phyloP scores from a whole-genome alignment of 2,329 filamentous ascomycete species.

The Fusarium sarcochroum region DNA sequence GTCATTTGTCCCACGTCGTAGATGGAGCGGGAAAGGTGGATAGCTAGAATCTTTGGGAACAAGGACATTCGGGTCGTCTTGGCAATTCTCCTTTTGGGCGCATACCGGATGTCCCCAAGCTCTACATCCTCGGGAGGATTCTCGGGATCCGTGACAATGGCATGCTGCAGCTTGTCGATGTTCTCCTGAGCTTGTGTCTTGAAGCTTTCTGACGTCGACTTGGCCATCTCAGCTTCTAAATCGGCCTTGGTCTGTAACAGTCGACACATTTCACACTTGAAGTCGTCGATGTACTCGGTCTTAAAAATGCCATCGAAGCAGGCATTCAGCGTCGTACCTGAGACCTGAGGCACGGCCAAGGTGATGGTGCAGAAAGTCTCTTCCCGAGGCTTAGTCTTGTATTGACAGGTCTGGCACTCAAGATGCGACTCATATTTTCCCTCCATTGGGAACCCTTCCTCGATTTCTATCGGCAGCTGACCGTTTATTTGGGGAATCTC shows the following conservation, averaged over 20 bases:
- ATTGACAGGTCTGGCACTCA: constrained; percentile 90
- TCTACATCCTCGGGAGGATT: constrained; percentile 77
- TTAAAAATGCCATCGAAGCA: constrained; percentile 97
- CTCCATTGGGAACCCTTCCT: constrained; percentile 90
- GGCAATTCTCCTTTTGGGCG: constrained; percentile 86
- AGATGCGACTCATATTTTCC: constrained; percentile 95
- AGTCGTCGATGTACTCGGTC: constrained; percentile 96
- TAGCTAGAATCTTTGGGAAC: constrained; percentile 90
- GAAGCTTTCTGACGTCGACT: constrained; percentile 66
- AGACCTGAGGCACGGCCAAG: constrained; percentile 87
- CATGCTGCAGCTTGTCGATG: constrained; percentile 75
- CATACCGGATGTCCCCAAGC: constrained; percentile 80
- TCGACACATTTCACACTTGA: constrained; percentile 93
- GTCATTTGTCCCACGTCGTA: constrained; percentile 84
- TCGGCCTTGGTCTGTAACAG: constrained; percentile 82
- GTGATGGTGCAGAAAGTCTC: constrained; percentile 94
- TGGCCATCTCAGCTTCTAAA: constrained; percentile 72
- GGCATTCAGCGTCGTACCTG: constrained; percentile 82
- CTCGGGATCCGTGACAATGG: constrained; percentile 87
- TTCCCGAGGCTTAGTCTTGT: constrained; percentile 86
- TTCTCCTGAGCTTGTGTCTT: constrained; percentile 67
- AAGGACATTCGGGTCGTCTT: constrained; percentile 88
- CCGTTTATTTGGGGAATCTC: constrained; percentile 40
- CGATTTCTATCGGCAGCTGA: constrained; percentile 59
- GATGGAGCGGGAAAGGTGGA: constrained; percentile 94